Conservation (phyloP, 1,284 basidiomycete species). For the Boletellus deceptivus region DNA sequence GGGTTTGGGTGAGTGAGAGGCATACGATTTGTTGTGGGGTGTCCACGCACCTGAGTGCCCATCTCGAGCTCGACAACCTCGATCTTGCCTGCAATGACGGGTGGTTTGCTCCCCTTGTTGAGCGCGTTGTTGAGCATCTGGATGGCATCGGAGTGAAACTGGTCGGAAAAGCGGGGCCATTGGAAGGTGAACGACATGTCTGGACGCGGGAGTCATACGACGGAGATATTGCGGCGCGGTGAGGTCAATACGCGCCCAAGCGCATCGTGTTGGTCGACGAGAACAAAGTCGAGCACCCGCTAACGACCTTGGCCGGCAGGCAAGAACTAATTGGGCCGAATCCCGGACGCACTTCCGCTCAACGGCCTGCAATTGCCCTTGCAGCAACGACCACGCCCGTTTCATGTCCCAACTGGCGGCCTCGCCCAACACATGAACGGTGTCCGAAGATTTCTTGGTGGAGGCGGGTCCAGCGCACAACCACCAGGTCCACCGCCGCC, state of each 20-base stretch:
- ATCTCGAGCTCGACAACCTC: slow-evolving; percentile 97
- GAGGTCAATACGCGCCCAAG: slow-evolving; percentile 13
- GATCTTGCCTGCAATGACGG: slow-evolving; percentile 96
- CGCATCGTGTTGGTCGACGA: slow-evolving; percentile 22
- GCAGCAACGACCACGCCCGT: slow-evolving; percentile 11
- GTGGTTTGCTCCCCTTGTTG: slow-evolving; percentile 97
- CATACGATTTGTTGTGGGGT: neutral
- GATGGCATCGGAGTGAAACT: slow-evolving; percentile 92
- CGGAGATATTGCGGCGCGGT: neutral
- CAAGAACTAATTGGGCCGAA: neutral
- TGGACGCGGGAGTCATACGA: slow-evolving; percentile 9
- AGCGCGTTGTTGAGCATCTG: slow-evolving; percentile 92
- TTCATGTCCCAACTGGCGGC: slow-evolving; percentile 22
- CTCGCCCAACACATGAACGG: slow-evolving; percentile 55
- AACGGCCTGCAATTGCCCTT: neutral
- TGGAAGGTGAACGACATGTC: slow-evolving; percentile 96
- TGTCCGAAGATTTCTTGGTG: slow-evolving; percentile 63
- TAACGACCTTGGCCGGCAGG: neutral
- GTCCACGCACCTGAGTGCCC: slow-evolving; percentile 82
- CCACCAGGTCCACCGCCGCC: slow-evolving; percentile 23
- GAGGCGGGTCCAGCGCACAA: slow-evolving; percentile 36
- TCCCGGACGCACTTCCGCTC: neutral
- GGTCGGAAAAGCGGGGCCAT: slow-evolving; percentile 96
- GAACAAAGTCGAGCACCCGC: slow-evolving; percentile 8
- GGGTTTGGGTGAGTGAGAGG: too few species aligned